Evolutionary conservation across 352 stramenopile species (phyloP), one percentile per base, ranked within the genome.

Genomic region (Globisporangium spinosum): DNA sequence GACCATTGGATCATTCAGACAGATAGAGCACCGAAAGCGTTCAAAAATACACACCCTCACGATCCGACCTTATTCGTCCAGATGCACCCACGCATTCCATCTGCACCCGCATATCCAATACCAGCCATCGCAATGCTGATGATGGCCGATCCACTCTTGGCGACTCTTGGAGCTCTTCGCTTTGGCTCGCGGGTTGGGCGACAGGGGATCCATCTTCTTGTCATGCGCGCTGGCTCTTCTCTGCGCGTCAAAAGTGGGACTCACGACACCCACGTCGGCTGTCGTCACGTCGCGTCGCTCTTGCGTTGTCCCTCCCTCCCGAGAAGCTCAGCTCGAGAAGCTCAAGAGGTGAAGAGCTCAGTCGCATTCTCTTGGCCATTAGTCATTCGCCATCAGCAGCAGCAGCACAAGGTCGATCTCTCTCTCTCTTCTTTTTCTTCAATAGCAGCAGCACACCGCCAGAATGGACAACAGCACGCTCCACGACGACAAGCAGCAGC

Each of bases 401-500:
- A 58, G 25, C 27, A 61, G 13, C 4, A 34, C 9, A 35, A 64
- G 35, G 55, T 32, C 40, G 40, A 49, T n/a, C 40, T 9, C 17
- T 23, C 58, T 35, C 1, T 53, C 38, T n/a, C 32, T 8, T 10
- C 23, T 20, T 27, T 20, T 9, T 20, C 58, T n/a, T 25, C 22
- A 51, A 22, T 13, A 51, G 4, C 5, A n/a, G 40, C 6, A 51
- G 17, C 43, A 15, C n/a, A 32, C 22, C 25, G 25, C 8, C 32
- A 32, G 20, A 20, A 70, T 70, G 65, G 65, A 70, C 65, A 65
- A 65, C 65, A 70, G 57, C 58, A 65, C 56, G 32, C 43, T 70
- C 22, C n/a, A 25, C 32, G 65, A 70, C 65, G 22, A 23, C 25
- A 57, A 61, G 56, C 58, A 65, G 45, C 35, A 56, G 38, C 58